Conservation (phyloP, 148 eudicot genomes). For the Cornus florida region DNA sequence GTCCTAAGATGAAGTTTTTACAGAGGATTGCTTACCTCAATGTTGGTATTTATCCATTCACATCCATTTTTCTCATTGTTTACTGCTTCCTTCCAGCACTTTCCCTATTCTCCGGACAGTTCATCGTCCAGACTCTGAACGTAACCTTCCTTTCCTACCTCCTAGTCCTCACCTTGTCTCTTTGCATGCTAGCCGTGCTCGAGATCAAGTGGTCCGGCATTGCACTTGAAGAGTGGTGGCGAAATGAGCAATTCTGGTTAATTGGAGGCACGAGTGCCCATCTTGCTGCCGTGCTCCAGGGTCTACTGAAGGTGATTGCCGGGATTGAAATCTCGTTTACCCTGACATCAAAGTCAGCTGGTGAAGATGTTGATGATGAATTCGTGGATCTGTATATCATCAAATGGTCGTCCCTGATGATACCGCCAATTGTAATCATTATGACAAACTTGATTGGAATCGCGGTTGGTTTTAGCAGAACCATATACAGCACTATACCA, state of each 20-base stretch:
- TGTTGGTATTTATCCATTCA: constrained; percentile 92
- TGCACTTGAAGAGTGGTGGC: constrained; percentile 88
- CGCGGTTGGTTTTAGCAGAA: constrained; percentile 82
- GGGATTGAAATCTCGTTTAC: constrained; percentile 94
- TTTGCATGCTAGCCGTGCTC: constrained; percentile 67
- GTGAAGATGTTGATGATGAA: constrained; percentile 75
- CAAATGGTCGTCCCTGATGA: constrained; percentile 89
- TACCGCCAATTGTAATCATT: constrained; percentile 88
- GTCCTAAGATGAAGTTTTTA: constrained; percentile 64
- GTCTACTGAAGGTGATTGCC: constrained; percentile 77
- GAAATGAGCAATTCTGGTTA: constrained; percentile 95
- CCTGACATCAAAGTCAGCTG: constrained; percentile 63
- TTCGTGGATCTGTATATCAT: constrained; percentile 74
- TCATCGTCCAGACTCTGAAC: constrained; percentile 77
- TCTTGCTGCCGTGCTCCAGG: constrained; percentile 90
- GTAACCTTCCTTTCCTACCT: constrained; percentile 81
- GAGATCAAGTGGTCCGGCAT: constrained; percentile 97
- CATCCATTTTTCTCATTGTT: constrained; percentile 83
- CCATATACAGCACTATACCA: constrained; percentile 73
- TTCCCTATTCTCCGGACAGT: constrained; percentile 87
- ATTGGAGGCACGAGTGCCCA: constrained; percentile 98
- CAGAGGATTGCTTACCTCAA: constrained; percentile 87
- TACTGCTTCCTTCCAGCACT: constrained; percentile 96
- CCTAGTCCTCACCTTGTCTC: constrained; percentile 63
- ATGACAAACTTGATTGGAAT: constrained; percentile 77